Evolutionary conservation across 2,329 filamentous ascomycete genomes (phyloP).

Genomic region (Epichloe typhina): DNA sequence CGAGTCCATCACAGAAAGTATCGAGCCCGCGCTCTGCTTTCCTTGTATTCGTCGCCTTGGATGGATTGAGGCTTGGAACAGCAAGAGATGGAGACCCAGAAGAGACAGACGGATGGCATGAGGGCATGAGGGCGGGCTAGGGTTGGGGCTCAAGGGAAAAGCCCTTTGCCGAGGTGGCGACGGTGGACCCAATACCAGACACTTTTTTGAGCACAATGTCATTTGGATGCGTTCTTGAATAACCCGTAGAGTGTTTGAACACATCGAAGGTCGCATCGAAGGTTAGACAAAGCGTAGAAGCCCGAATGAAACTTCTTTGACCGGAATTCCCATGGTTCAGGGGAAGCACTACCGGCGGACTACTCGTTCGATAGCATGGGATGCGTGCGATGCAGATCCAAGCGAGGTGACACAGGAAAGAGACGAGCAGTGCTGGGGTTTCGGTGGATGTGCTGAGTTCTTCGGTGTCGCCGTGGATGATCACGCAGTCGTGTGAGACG

Average conservation of each 20-base stretch:
- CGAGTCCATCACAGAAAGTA: no score
- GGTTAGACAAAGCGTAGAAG: neutral
- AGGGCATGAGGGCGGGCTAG: neutral
- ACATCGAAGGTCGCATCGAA: neutral
- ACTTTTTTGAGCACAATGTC: neutral
- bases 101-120: no score
- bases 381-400: neutral
- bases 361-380: neutral
- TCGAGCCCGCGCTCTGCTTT: no score
- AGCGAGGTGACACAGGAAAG: neutral
- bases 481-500: neutral
- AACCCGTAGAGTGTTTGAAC: neutral
- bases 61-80: neutral
- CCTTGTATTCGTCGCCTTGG: no score
- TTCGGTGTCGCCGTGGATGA: slow-evolving; percentile 1
- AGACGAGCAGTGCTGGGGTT: neutral
- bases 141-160: neutral
- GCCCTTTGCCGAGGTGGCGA: neutral
- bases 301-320: neutral
- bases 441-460: neutral
- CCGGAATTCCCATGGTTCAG: neutral
- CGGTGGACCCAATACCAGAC: neutral
- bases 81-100: neutral
- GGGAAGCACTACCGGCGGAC: neutral
- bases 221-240: neutral